Conservation (phyloP, 345 rosid genomes). For the Arabidopsis thaliana region DNA sequence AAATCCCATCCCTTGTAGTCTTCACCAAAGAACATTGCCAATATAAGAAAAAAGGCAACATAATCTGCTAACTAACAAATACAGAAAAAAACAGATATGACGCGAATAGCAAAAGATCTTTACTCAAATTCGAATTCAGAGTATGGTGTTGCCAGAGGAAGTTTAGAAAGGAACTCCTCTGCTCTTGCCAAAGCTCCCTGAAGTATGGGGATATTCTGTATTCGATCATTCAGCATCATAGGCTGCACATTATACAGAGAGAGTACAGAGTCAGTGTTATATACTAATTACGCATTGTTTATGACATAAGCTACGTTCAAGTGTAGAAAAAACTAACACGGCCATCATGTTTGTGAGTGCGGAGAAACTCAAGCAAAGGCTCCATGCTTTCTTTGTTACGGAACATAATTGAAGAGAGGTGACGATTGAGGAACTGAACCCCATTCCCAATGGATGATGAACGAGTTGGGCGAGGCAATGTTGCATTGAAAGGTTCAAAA, state of each 20-base stretch:
- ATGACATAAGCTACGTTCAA: background rate
- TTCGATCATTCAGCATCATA: constrained; percentile 67
- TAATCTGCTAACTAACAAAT: background rate
- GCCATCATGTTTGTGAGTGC: constrained; percentile 83
- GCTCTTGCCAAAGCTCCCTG: constrained; percentile 61
- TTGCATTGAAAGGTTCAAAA: constrained; percentile 94
- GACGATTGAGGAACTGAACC: constrained; percentile 95
- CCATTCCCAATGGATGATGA: constrained; percentile 98
- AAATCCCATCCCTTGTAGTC: constrained; percentile 66
- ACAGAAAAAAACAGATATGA: background rate
- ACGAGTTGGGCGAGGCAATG: constrained; percentile 85
- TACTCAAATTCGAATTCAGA: constrained; percentile 63
- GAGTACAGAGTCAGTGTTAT: background rate
- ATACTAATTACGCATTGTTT: background rate
- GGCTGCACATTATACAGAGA: constrained; percentile 43
- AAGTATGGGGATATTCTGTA: constrained; percentile 52
- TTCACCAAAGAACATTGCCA: constrained; percentile 13
- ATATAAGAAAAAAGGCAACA: constrained; percentile 6
- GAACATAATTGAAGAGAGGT: constrained; percentile 90
- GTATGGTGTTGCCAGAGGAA: constrained; percentile 52
- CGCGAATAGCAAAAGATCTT: constrained; percentile 13
- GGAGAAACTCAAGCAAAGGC: constrained; percentile 84
- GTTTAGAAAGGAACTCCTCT: constrained; percentile 59
- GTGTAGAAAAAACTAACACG: constrained; percentile 58
- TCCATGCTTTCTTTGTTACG: constrained; percentile 86